Percentiles rank a stretch among this genome's conserved stretches.
Evolutionary conservation across 2,329 filamentous ascomycete species (phyloP).

Genomic region (Colletotrichum neosansevieriae): DNA sequence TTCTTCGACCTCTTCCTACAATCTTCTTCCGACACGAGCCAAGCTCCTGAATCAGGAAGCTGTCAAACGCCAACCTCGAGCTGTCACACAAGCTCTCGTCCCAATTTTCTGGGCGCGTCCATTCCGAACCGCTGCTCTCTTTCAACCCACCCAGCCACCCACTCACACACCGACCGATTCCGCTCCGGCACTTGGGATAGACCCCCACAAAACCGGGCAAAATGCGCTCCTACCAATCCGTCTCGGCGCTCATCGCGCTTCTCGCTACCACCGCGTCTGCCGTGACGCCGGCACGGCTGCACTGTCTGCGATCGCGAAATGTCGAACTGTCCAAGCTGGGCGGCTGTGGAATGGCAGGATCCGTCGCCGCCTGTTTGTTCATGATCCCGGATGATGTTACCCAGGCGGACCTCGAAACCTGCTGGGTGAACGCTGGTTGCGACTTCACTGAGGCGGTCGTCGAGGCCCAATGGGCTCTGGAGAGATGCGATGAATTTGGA

Average conservation of each 20-base stretch:
- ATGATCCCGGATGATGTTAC: constrained; percentile 47
- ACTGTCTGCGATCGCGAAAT: constrained; percentile 56
- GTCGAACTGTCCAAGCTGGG: constrained; percentile 54
- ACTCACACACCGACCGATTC: constrained; percentile 9
- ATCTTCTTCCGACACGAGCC: background rate
- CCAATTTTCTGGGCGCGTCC: constrained; percentile 15
- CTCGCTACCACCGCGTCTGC: constrained; percentile 48
- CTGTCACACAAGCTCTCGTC: background rate
- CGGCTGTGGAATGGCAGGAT: constrained; percentile 57
- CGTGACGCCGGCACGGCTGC: constrained; percentile 45
- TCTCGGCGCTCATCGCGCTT: constrained; percentile 34
- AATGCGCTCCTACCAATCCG: constrained; percentile 32
- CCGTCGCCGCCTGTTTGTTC: constrained; percentile 58
- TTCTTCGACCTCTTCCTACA: background rate
- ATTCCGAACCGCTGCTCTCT: constrained; percentile 21
- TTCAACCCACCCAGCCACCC: background rate
- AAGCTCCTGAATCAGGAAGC: constrained; percentile 30
- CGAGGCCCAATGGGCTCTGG: constrained; percentile 47
- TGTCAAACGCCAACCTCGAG: background rate
- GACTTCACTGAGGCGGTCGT: constrained; percentile 45
- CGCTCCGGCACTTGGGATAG: constrained; percentile 18
- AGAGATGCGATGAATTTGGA: constrained; percentile 47
- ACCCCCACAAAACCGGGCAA: constrained; percentile 34
- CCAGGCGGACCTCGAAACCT: constrained; percentile 52
- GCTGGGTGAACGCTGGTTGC: constrained; percentile 53